These are phyloP conservation scores for Pseudopyrenochaeta lycopersici DNA, from an alignment of 2,329 filamentous ascomycete genomes.

Conservation along the genomic window DNA sequence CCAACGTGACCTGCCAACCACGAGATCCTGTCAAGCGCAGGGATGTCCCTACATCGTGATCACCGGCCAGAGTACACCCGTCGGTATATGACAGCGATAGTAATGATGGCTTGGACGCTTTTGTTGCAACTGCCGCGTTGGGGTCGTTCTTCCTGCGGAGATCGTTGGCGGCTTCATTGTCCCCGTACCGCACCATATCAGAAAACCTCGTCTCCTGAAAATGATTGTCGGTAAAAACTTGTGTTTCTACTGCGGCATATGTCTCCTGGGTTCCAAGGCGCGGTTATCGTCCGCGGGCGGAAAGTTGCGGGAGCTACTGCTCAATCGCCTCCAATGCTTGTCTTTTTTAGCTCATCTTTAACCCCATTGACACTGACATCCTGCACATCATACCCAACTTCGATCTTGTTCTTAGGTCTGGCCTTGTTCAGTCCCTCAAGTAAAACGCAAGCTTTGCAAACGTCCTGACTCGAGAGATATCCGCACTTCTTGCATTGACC, in stretches of 20 bases:
- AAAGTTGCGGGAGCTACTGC: background rate
- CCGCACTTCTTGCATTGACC: conserved; percentile 88
- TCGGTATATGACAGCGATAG: background rate
- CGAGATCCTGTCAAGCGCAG: background rate
- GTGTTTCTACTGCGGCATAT: no score
- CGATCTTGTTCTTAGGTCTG: conserved; percentile 52
- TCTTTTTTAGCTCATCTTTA: conserved; percentile 31
- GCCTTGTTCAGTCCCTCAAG: conserved; percentile 90
- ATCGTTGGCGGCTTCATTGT: no score
- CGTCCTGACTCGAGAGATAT: conserved; percentile 91
- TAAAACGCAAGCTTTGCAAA: conserved; percentile 93
- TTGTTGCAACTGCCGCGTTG: no score
- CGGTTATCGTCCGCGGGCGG: background rate
- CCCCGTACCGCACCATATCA: no score
- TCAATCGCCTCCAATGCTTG: conserved; percentile 32
- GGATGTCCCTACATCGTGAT: background rate
- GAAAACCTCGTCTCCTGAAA: no score
- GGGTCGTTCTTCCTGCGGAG: no score
- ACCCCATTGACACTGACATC: conserved; percentile 30
- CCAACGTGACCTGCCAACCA: conserved; percentile 6
- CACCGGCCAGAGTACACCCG: background rate
- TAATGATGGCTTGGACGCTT: no score
- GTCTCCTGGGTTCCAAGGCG: no score
- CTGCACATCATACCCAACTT: conserved; percentile 37
- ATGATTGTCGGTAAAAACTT: no score